These are phyloP conservation scores for Apiosordaria backusii DNA, from an alignment of 495 filamentous ascomycete species.

Conservation along the genomic window DNA sequence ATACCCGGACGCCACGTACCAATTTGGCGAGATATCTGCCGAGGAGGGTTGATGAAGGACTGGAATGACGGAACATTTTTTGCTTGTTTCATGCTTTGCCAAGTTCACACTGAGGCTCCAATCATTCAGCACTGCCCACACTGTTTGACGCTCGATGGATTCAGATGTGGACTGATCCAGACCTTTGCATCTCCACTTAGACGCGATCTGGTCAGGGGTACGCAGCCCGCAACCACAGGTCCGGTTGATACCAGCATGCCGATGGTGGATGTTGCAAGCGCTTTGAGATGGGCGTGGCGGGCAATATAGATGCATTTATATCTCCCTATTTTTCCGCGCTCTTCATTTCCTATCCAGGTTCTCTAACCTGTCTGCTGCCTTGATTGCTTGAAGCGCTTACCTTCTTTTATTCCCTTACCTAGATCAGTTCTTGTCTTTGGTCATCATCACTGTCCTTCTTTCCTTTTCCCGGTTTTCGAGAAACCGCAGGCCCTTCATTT, in stretches of 20 bases:
- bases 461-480: conserved; percentile 1
- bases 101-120: neutral
- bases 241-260: neutral
- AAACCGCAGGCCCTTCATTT: conserved; percentile 3
- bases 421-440: conserved; percentile 6
- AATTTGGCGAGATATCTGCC: conserved; percentile 2
- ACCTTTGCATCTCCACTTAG: neutral
- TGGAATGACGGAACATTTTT: conserved; percentile 9
- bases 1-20: conserved; percentile 8
- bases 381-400: conserved; percentile 3
- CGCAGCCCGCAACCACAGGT: neutral
- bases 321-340: neutral
- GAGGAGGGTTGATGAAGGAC: neutral
- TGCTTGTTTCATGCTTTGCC: conserved; percentile 8
- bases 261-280: neutral
- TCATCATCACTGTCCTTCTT: conserved; percentile 1
- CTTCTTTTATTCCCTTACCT: neutral
- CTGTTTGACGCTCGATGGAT: neutral
- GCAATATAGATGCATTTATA: conserved; percentile 10
- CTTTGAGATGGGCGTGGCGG: neutral
- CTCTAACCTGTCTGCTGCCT: neutral
- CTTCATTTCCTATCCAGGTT: neutral
- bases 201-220: neutral
- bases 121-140: neutral
- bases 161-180: conserved; percentile 1